Evolutionary conservation across 331 rosid species (phyloP), one percentile per base, ranked within the genome.

Genomic region (Malus hybrid): DNA sequence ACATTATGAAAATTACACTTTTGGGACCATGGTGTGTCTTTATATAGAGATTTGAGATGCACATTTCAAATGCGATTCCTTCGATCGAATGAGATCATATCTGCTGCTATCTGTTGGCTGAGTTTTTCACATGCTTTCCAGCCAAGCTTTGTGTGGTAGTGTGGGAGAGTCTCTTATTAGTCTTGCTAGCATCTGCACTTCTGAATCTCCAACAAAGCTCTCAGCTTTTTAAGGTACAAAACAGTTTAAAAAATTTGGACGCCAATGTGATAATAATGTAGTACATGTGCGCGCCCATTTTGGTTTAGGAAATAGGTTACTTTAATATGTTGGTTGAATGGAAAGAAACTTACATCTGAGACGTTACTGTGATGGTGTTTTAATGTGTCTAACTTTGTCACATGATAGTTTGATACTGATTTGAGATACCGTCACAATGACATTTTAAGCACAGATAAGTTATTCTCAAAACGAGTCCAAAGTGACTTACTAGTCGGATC

Each of bases 321-420:
- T 52, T 52, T 16, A 52, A 2, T 6, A 0, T 16, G 0, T 52
- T 16, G n/a, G 20, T 52, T 6, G 10, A 52, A 52, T 6, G 20
- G 4, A 16, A 52, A 52, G 0, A 52, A 1, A 16, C 10, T 16
- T 52, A 16, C 1, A 2, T 2, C 0, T 16, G 0, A 0, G 20
- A 2, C n/a, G 1, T 50, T 15, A 6, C 0, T 50, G 9, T 16
- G 56, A 50, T 0, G 0, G 20, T 52, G 20, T 52, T 16, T 52
- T 52, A 16, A 52, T 52, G 8, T 52, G n/a, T 52, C 2, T 52
- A 52, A 52, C 0, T 52, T 16, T 3, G 10, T 16, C 20, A 6
- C 57, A 6, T 16, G 57, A 52, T 52, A 16, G 4, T 52, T 7
- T 2, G 0, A 6, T 6, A 6, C 6, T 52, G 0, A 52, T 42